These are phyloP conservation scores for Magnusiomyces suaveolens DNA, from an alignment of 1,139 yeast species.

Conservation along the genomic window DNA sequence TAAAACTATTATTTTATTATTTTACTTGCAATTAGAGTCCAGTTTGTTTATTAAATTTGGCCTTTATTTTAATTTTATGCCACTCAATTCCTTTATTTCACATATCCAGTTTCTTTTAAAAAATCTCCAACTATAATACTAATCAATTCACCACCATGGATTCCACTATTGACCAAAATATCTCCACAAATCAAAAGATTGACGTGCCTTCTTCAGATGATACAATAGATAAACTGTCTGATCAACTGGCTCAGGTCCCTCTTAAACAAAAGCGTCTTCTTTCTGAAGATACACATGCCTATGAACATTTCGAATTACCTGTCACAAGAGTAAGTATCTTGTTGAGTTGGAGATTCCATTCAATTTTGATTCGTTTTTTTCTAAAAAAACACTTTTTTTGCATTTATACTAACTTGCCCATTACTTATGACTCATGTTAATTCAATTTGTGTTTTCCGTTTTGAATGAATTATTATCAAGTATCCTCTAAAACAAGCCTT, in stretches of 20 bases:
- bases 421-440: no score
- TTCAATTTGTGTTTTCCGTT: no score
- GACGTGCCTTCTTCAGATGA: not conserved
- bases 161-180: not conserved
- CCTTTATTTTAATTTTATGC: no score
- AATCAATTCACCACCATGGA: not conserved
- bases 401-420: no score
- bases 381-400: no score
- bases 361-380: slow-evolving; percentile 12
- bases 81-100: no score
- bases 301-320: slow-evolving; percentile 29
- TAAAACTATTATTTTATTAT: not conserved
- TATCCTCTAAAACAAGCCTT: no score
- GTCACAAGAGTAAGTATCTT: slow-evolving; percentile 22
- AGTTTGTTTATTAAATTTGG: no score
- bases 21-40: no score
- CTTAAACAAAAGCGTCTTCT: slow-evolving; percentile 25
- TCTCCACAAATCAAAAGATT: not conserved
- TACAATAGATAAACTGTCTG: slow-evolving; percentile 4
- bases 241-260: slow-evolving; percentile 17
- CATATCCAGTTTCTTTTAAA: no score
- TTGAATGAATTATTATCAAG: no score
- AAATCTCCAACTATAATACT: no score
- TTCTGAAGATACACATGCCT: slow-evolving; percentile 25
- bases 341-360: slow-evolving; percentile 11